Conservation (phyloP, 345 rosid species). For the Luvunga scandens region DNA sequence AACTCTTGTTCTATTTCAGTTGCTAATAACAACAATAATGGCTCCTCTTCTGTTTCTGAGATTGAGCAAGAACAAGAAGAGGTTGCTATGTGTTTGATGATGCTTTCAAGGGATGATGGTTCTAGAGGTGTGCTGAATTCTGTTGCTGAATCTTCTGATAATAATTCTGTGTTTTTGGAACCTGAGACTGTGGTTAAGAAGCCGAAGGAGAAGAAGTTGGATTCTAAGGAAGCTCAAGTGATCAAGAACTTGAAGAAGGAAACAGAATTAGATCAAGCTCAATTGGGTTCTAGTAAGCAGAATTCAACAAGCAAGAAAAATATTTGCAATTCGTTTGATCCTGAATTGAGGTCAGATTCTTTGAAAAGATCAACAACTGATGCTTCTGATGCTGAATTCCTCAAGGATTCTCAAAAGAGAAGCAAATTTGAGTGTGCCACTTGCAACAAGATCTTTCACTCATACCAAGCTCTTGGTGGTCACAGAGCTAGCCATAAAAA, state of each 20-base stretch:
- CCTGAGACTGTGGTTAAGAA: constrained; percentile 20
- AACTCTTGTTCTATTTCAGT: constrained; percentile 42
- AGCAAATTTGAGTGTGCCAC: constrained; percentile 62
- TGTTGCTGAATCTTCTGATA: constrained; percentile 43
- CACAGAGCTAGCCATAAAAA: constrained; percentile 80
- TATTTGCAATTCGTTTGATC: constrained; percentile 15
- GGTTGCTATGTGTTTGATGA: constrained; percentile 58
- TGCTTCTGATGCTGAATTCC: constrained; percentile 20
- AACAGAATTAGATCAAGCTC: constrained; percentile 17
- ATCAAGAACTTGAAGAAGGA: constrained; percentile 10
- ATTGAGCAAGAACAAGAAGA: constrained; percentile 58
- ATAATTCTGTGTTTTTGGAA: constrained; percentile 30
- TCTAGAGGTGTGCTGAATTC: constrained; percentile 27
- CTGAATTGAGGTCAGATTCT: constrained; percentile 24
- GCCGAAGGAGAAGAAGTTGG: constrained; percentile 11
- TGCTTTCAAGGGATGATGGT: constrained; percentile 60
- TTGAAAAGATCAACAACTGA: constrained; percentile 11
- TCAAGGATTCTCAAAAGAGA: constrained; percentile 23
- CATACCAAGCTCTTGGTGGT: constrained; percentile 92
- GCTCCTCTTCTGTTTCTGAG: constrained; percentile 46
- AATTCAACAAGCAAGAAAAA: constrained; percentile 29
- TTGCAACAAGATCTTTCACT: constrained; percentile 60
- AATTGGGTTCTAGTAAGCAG: constrained; percentile 7
- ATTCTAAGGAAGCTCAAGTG: constrained; percentile 15
- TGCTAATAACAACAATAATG: constrained; percentile 21